Evolutionary conservation across 495 filamentous ascomycete genomes (phyloP), one percentile per base, ranked within the genome.

Genomic region (Penicillium steckii): DNA sequence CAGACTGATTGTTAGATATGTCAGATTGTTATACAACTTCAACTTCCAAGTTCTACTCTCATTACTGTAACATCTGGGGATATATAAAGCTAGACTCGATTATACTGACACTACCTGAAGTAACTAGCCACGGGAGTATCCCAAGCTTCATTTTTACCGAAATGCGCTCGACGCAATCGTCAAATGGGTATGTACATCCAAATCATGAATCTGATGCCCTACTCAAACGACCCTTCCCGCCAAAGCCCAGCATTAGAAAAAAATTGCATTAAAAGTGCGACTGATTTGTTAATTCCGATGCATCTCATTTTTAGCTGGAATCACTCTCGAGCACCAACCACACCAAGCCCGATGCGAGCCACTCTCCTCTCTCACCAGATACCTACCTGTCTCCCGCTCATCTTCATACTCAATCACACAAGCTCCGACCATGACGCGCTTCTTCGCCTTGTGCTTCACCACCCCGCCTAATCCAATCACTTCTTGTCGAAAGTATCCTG

Each of bases 401-500:
- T 94, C 89, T 52, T 89, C 87, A 69, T 83, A 88, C 61, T 93
- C 88, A 47, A 82, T 83, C 26, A 95, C 91, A 52, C 85, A 90
- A 17, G 86, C 87, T 12, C 91, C 91, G 1, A 96, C 82, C 51
- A 78, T 74, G 12, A 92, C 82, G 60, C 86, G 82, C 56, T 85
- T 85, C 66, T 89, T 87, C 7, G 84, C 71, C 70, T 89, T 93
- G 51, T 85, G 87, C 77, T 93, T 95, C 42, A 95, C 81, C 8
- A 84, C 76, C 0, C 91, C 91, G 12, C 91, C 91, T 26, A 96
- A 82, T 3, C 91, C 91, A 60, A 94, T 89, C 55, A 95, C 84
- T 68, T 96, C 91, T 63, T 93, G 89, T 23, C 84, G 74, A 55
- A 81, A 80, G 63, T 95, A 95, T 15, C 91, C 90, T 3, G 80